These are phyloP conservation scores for Microsporum audouinii DNA, from an alignment of 2,329 filamentous ascomycete species.

Conservation along the genomic window DNA sequence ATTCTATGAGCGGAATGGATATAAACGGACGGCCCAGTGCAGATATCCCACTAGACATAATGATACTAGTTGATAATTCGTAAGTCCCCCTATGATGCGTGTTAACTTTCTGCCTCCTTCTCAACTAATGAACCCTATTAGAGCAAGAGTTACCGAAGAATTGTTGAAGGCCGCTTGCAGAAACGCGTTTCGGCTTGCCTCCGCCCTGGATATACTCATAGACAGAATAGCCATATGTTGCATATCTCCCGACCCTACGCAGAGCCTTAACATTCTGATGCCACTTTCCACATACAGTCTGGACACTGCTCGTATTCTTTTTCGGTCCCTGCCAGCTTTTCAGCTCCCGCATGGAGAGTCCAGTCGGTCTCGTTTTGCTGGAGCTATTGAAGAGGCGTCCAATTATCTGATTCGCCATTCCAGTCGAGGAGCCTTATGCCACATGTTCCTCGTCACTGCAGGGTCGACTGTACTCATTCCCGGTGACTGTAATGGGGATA, in stretches of 20 bases:
- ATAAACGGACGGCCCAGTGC: conserved; percentile 7
- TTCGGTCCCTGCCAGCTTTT: conserved; percentile 16
- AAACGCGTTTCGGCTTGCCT: conserved; percentile 18
- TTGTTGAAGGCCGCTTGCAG: conserved; percentile 17
- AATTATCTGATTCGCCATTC: conserved; percentile 17
- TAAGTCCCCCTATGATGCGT: background rate
- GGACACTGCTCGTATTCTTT: conserved; percentile 14
- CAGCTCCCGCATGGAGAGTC: conserved; percentile 9
- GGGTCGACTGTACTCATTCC: conserved; percentile 14
- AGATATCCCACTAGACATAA: conserved; percentile 25
- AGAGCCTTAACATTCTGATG: conserved; percentile 19
- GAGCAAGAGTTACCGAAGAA: conserved; percentile 12
- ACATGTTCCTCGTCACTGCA: conserved; percentile 26
- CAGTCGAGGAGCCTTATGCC: conserved; percentile 21
- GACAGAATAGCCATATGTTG: conserved; percentile 22
- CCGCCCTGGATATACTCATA: conserved; percentile 16
- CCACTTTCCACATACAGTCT: conserved; percentile 19
- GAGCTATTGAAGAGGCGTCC: conserved; percentile 19
- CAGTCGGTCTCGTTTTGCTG: conserved; percentile 10
- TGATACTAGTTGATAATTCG: conserved; percentile 18
- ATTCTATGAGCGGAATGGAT: background rate
- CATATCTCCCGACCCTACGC: conserved; percentile 15
- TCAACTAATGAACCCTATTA: conserved; percentile 12
- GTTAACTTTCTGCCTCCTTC: conserved; percentile 17
- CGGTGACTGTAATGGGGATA: conserved; percentile 17